Percentiles rank a stretch among this genome's conserved stretches.
Conservation (phyloP, 768 basidiomycete species). For the Boletales sp. region DNA sequence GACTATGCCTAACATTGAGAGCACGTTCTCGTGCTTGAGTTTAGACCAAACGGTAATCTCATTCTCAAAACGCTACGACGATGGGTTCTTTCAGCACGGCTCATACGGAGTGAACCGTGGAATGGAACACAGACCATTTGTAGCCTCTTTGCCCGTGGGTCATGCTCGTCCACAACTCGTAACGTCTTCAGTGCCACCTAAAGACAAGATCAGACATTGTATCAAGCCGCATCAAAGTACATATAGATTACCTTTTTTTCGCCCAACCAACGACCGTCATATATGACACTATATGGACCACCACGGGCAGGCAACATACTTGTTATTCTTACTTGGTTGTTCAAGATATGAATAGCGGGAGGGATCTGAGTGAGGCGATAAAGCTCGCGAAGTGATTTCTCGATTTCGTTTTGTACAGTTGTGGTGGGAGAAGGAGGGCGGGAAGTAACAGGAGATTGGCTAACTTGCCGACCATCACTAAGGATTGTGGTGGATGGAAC, state of each 20-base stretch:
- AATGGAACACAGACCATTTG: constrained; percentile 15
- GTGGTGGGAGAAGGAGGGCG: constrained; percentile 20
- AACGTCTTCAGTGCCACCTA: constrained; percentile 59
- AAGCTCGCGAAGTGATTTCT: constrained; percentile 44
- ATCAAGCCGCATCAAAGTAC: background rate
- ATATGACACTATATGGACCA: constrained; percentile 55
- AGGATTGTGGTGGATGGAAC: constrained; percentile 12
- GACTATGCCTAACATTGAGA: constrained; percentile 53
- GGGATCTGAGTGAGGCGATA: constrained; percentile 50
- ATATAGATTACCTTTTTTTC: constrained; percentile 41
- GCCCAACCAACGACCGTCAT: constrained; percentile 52
- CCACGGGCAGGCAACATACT: constrained; percentile 40
- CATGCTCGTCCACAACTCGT: constrained; percentile 42
- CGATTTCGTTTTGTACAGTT: constrained; percentile 36
- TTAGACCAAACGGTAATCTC: constrained; percentile 55
- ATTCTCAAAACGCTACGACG: constrained; percentile 48
- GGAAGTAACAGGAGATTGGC: constrained; percentile 20
- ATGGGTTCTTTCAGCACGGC: background rate
- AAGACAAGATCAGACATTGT: background rate
- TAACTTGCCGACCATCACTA: constrained; percentile 17
- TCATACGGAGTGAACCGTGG: background rate
- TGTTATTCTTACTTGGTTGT: constrained; percentile 47
- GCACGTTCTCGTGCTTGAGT: constrained; percentile 44
- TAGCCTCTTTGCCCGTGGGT: constrained; percentile 43
- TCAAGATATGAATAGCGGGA: constrained; percentile 49